phyloP scores from a whole-genome alignment of 2,329 filamentous ascomycete species.

The Penicillium rolfsii region DNA sequence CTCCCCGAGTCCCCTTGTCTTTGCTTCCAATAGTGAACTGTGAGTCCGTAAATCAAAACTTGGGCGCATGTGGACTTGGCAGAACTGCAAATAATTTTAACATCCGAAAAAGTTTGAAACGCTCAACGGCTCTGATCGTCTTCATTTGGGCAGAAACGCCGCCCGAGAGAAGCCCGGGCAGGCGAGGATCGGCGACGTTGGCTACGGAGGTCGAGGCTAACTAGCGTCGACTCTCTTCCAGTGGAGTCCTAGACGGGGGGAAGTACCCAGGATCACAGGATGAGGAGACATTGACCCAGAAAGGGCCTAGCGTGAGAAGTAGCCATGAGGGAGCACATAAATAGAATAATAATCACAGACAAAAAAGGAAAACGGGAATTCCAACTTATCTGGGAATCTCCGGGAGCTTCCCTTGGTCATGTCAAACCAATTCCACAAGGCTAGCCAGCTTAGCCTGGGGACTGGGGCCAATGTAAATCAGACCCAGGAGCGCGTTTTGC shows the following conservation, averaged over 20 bases:
- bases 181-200: constrained; percentile 25
- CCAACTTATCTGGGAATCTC: constrained; percentile 6
- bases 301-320: neutral
- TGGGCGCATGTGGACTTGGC: neutral
- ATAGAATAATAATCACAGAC: no score
- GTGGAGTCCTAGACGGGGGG: constrained; percentile 7
- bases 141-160: constrained; percentile 16
- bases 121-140: constrained; percentile 23
- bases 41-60: neutral
- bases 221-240: neutral
- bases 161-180: constrained; percentile 13
- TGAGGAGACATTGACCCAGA: neutral
- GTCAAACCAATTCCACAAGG: constrained; percentile 5
- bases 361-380: neutral
- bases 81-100: neutral
- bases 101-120: constrained; percentile 17
- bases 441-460: neutral
- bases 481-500: neutral
- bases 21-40: neutral
- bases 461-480: constrained; percentile 5
- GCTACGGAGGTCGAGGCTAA: constrained; percentile 13
- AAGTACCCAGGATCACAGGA: neutral
- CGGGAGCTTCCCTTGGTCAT: neutral
- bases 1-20: neutral
- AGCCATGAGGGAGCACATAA: neutral